These are phyloP conservation scores for Globisporangium parvum DNA, from an alignment of 352 stramenopile genomes.

Conservation along the genomic window DNA sequence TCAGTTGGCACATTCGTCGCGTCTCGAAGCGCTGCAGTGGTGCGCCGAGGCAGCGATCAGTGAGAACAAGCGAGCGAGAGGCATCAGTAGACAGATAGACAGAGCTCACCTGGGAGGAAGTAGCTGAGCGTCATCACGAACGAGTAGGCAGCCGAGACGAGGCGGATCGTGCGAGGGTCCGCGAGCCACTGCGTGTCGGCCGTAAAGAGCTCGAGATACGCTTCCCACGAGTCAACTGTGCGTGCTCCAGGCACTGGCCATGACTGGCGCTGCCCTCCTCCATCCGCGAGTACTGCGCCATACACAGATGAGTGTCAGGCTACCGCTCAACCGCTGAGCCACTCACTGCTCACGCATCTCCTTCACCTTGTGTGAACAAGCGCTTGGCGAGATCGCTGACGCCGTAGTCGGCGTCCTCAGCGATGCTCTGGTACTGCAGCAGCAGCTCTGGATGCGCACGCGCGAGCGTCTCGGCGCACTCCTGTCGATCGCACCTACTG, in stretches of 20 bases:
- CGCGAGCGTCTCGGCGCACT: conserved; percentile 26
- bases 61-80: background rate
- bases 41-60: background rate
- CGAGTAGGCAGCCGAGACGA: conserved; percentile 65
- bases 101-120: conserved; percentile 25
- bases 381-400: conserved; percentile 25
- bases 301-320: no score
- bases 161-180: conserved; percentile 26
- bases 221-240: conserved; percentile 25
- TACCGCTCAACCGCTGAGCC: no score
- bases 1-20: conserved; percentile 4
- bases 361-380: conserved; percentile 41
- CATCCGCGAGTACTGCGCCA: conserved; percentile 5
- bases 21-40: background rate
- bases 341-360: background rate
- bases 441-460: conserved; percentile 20
- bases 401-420: conserved; percentile 36
- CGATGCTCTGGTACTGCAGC: conserved; percentile 31
- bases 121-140: conserved; percentile 59
- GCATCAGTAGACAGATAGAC: background rate
- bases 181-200: conserved; percentile 23
- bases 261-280: background rate
- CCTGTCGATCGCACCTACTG: conserved; percentile 9
- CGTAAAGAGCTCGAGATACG: conserved; percentile 40
- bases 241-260: background rate